phyloP scores from a whole-genome alignment of 2,329 filamentous ascomycete genomes.

The Diaporthe citri region DNA sequence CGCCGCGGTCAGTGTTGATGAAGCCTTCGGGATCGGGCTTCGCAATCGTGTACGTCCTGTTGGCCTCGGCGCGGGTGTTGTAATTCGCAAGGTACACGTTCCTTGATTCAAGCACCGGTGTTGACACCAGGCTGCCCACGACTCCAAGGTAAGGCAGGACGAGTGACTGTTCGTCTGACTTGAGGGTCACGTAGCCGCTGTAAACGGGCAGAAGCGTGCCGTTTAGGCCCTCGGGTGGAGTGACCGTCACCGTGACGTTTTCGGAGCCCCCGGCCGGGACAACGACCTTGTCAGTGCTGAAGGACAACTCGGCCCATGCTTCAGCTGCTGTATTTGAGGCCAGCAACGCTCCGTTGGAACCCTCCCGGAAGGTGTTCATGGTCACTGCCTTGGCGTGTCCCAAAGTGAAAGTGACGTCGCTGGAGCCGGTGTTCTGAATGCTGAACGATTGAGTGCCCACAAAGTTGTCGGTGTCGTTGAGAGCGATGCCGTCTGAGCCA shows the following conservation, averaged over 20 bases:
- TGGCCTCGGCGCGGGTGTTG: not conserved
- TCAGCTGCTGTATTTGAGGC: conserved; percentile 38
- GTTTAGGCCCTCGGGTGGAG: conserved; percentile 46
- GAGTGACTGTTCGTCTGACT: conserved; percentile 51
- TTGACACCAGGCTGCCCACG: conserved; percentile 45
- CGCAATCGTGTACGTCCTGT: conserved; percentile 31
- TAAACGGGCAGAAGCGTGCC: conserved; percentile 53
- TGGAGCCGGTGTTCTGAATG: conserved; percentile 13
- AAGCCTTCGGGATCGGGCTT: conserved; percentile 38
- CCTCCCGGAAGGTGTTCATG: conserved; percentile 9
- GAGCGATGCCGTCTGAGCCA: not conserved
- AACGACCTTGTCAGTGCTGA: conserved; percentile 43
- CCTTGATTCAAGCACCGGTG: conserved; percentile 37
- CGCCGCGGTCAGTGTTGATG: conserved; percentile 18
- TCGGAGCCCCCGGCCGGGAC: conserved; percentile 44
- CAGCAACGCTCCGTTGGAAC: conserved; percentile 8
- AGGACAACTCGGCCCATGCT: conserved; percentile 37
- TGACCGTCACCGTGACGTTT: conserved; percentile 46
- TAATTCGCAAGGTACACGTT: conserved; percentile 34
- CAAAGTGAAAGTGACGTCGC: conserved; percentile 9
- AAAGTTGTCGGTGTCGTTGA: conserved; percentile 30
- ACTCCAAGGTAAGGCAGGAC: conserved; percentile 56
- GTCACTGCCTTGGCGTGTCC: conserved; percentile 8
- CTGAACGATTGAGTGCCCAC: conserved; percentile 6
- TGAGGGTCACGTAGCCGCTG: conserved; percentile 56